phyloP scores from a whole-genome alignment of 148 eudicot genomes.

The Beta vulgaris region DNA sequence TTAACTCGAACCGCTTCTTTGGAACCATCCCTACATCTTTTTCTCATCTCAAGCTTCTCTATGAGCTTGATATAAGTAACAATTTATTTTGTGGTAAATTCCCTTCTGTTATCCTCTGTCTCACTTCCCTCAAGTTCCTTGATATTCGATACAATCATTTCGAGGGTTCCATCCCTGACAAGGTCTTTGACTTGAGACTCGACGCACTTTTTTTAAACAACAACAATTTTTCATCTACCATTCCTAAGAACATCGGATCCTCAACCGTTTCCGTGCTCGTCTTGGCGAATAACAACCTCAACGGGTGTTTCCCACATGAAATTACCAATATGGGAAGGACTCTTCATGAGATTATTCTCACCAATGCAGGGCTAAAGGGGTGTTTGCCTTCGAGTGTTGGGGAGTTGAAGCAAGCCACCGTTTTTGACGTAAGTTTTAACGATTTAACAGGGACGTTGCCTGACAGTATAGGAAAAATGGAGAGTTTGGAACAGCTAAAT shows the following conservation, averaged over 20 bases:
- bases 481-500: slow-evolving; percentile 57
- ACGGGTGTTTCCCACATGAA: slow-evolving; percentile 56
- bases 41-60: slow-evolving; percentile 32
- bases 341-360: slow-evolving; percentile 49
- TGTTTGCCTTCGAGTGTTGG: slow-evolving; percentile 63
- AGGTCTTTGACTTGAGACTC: slow-evolving; percentile 46
- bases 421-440: slow-evolving; percentile 61
- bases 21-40: slow-evolving; percentile 49
- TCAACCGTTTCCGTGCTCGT: slow-evolving; percentile 66
- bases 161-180: slow-evolving; percentile 42
- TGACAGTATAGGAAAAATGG: slow-evolving; percentile 47
- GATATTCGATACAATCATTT: slow-evolving; percentile 66
- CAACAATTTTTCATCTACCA: slow-evolving; percentile 38
- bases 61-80: slow-evolving; percentile 76
- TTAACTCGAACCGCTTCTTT: slow-evolving; percentile 63
- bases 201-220: slow-evolving; percentile 70
- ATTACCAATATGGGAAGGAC: slow-evolving; percentile 53
- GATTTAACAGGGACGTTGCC: slow-evolving; percentile 49
- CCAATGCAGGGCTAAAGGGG: slow-evolving; percentile 37
- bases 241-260: slow-evolving; percentile 56
- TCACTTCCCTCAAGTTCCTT: slow-evolving; percentile 44
- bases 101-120: slow-evolving; percentile 42
- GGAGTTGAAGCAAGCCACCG: slow-evolving; percentile 35
- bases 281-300: slow-evolving; percentile 52
- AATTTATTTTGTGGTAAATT: slow-evolving; percentile 55